Conservation (phyloP, 805 yeast genomes). For the Saccharomycodes ludwigii region DNA sequence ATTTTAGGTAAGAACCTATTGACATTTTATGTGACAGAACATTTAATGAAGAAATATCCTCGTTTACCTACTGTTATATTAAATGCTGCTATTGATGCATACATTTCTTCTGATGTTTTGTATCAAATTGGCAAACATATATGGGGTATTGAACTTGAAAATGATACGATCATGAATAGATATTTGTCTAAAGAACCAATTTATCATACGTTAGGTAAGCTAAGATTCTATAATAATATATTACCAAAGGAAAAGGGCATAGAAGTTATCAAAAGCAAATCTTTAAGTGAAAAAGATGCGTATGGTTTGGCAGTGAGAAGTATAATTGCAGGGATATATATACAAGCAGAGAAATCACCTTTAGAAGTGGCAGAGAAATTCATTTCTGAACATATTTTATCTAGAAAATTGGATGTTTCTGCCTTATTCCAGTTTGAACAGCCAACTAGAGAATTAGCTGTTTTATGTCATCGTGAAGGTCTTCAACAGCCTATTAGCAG, state of each 20-base stretch:
- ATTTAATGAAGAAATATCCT: constrained; percentile 68
- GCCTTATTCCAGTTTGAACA: constrained; percentile 69
- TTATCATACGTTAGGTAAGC: constrained; percentile 56
- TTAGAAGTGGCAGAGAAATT: constrained; percentile 58
- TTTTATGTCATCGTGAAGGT: constrained; percentile 63
- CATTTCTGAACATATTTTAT: constrained; percentile 60
- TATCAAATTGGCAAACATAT: constrained; percentile 46
- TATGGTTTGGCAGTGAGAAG: constrained; percentile 68
- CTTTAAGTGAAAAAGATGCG: constrained; percentile 22
- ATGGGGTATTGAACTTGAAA: constrained; percentile 88
- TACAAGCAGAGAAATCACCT: constrained; percentile 33
- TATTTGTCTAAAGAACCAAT: constrained; percentile 58
- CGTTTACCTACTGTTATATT: constrained; percentile 76
- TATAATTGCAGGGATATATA: constrained; percentile 70
- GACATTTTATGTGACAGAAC: constrained; percentile 62
- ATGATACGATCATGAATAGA: constrained; percentile 48
- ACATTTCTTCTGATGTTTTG: constrained; percentile 55
- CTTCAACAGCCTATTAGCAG: constrained; percentile 68
- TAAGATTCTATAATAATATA: constrained; percentile 33
- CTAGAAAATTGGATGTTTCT: constrained; percentile 69
- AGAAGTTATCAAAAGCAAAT: constrained; percentile 23
- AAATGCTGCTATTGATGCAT: constrained; percentile 64
- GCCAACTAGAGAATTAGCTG: constrained; percentile 75
- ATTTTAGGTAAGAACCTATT: constrained; percentile 74
- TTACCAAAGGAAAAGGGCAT: constrained; percentile 37